Conservation (phyloP, 805 yeast genomes). For the Candida loeiensis region DNA sequence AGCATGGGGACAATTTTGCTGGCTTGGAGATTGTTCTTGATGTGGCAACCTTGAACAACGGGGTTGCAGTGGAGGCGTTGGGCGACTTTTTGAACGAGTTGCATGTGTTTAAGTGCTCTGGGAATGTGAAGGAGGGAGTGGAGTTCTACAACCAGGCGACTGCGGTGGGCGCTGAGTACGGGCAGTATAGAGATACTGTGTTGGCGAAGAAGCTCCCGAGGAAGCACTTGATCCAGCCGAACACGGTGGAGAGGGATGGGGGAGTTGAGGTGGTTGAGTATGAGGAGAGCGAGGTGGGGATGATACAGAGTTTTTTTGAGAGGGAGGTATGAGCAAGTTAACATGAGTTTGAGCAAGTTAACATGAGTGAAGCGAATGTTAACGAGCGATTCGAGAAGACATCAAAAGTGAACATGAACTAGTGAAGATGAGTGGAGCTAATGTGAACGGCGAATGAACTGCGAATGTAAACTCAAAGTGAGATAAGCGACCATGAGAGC, state of each 20-base stretch:
- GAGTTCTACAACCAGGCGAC: constrained; percentile 65
- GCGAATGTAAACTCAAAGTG: no score
- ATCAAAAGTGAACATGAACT: no score
- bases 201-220: constrained; percentile 75
- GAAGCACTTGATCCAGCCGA: constrained; percentile 80
- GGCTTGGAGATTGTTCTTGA: constrained; percentile 64
- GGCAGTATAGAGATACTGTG: constrained; percentile 64
- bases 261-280: constrained; percentile 64
- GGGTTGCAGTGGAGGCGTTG: constrained; percentile 68
- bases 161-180: constrained; percentile 59
- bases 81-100: constrained; percentile 66
- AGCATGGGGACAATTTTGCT: constrained; percentile 43
- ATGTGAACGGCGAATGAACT: no score
- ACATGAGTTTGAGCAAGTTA: background rate
- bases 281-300: constrained; percentile 66
- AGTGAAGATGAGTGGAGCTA: background rate
- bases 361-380: background rate
- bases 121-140: constrained; percentile 62
- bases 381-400: background rate
- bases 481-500: no score
- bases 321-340: constrained; percentile 25
- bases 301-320: constrained; percentile 75
- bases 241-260: constrained; percentile 48
- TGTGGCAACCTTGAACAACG: constrained; percentile 54
- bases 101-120: constrained; percentile 78